Evolutionary conservation across 129 eudicot species (phyloP).

Genomic region (Oenanthe sinensis): DNA sequence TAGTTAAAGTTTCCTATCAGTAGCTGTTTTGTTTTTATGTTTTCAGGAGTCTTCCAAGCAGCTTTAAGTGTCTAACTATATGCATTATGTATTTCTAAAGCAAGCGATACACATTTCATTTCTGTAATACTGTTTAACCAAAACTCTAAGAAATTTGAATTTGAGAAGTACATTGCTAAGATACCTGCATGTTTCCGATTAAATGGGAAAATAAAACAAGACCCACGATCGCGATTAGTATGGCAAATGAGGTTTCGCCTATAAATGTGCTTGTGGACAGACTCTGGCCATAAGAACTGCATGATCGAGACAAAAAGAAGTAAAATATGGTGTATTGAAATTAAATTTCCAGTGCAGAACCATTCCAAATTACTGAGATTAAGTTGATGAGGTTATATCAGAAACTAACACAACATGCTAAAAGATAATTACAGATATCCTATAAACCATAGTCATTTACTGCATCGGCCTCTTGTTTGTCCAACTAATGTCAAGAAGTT

Average conservation of each 20-base stretch:
- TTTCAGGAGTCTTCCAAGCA: too few species aligned
- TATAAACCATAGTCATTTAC: not conserved
- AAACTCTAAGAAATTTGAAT: too few species aligned
- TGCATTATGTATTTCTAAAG: not conserved
- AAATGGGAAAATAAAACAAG: conserved; percentile 85
- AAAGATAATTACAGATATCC: not conserved
- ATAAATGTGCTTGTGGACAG: conserved; percentile 72
- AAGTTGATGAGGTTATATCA: not conserved
- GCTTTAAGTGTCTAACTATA: not conserved
- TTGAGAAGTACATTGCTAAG: not conserved
- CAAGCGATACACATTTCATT: not conserved
- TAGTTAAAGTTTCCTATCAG: too few species aligned
- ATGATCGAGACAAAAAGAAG: not conserved
- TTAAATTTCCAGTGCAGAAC: not conserved
- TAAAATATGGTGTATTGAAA: not conserved
- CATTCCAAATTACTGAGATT: not conserved
- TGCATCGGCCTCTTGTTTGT: not conserved
- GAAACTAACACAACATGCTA: not conserved
- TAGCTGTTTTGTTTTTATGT: too few species aligned
- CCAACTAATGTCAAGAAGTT: not conserved
- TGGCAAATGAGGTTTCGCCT: conserved; percentile 72
- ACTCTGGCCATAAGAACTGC: conserved; percentile 90
- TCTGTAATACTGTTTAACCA: not conserved
- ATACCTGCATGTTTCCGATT: conserved; percentile 98
- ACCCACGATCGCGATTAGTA: conserved; percentile 76